A percentile compares a stretch with the other conserved stretches of the same genome.
Conservation (phyloP, 305 asterid genomes). For the Stenogyne calaminthoides region DNA sequence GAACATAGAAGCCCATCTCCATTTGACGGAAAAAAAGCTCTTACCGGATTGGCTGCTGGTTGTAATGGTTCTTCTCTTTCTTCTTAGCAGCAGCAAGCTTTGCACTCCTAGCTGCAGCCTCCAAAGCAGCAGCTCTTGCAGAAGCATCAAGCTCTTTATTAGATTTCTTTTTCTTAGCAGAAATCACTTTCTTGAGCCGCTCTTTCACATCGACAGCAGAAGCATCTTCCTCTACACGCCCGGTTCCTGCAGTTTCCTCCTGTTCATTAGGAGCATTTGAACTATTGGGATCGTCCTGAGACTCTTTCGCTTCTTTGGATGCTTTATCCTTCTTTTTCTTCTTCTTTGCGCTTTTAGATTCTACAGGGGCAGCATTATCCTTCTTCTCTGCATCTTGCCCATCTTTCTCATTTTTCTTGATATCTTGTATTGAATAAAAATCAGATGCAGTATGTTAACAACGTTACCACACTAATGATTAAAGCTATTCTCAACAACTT, state of each 20-base stretch:
- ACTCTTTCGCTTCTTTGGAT: conserved; percentile 66
- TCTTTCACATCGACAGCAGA: conserved; percentile 72
- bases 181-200: conserved; percentile 69
- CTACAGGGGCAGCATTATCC: conserved; percentile 51
- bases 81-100: conserved; percentile 86
- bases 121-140: conserved; percentile 81
- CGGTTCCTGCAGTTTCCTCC: conserved; percentile 46
- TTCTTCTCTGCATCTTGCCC: conserved; percentile 59
- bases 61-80: conserved; percentile 93
- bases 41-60: conserved; percentile 86
- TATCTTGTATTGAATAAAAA: conserved; percentile 37
- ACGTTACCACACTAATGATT: not conserved
- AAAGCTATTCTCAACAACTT: not conserved
- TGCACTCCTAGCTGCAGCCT: conserved; percentile 92
- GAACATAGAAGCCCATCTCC: conserved; percentile 31
- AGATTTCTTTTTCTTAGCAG: conserved; percentile 80
- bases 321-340: conserved; percentile 89
- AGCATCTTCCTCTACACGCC: conserved; percentile 52
- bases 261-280: conserved; percentile 38
- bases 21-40: conserved; percentile 11
- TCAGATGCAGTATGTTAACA: not conserved
- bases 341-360: conserved; percentile 82
- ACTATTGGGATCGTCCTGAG: conserved; percentile 47
- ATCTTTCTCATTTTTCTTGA: conserved; percentile 48
- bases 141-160: conserved; percentile 75